Conservation (phyloP, 1,139 yeast genomes). For the Kodamaea fungicola region DNA sequence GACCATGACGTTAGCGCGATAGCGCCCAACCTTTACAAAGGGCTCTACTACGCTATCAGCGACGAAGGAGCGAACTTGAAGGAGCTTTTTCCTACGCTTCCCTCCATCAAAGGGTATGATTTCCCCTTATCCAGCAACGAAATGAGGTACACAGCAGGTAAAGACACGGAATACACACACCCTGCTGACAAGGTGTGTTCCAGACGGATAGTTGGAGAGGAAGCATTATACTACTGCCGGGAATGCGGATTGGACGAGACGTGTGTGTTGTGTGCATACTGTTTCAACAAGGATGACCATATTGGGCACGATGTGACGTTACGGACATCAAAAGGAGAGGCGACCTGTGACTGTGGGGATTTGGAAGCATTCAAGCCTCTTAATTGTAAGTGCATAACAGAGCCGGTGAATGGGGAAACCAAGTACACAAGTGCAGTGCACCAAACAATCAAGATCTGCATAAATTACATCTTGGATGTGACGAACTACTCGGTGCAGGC, state of each 20-base stretch:
- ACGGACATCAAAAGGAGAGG: constrained; percentile 47
- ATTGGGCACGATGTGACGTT: constrained; percentile 58
- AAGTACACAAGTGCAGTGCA: constrained; percentile 16
- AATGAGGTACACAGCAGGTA: neutral
- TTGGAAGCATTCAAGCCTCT: constrained; percentile 67
- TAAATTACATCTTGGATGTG: constrained; percentile 51
- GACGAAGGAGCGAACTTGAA: constrained; percentile 27
- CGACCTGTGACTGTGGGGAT: constrained; percentile 93
- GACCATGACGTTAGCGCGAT: constrained; percentile 11
- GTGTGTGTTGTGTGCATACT: constrained; percentile 67
- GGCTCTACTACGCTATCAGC: constrained; percentile 31
- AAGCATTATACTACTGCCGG: constrained; percentile 62
- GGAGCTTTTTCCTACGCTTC: constrained; percentile 22
- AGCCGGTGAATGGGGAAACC: constrained; percentile 3
- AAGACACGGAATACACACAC: constrained; percentile 12
- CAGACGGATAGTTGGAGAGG: constrained; percentile 53
- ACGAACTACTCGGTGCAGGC: constrained; percentile 33
- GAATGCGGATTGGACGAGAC: constrained; percentile 71
- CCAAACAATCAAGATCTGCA: constrained; percentile 31
- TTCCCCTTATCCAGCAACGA: constrained; percentile 1
- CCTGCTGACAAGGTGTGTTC: constrained; percentile 63
- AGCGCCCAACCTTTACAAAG: constrained; percentile 20
- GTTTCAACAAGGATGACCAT: constrained; percentile 70
- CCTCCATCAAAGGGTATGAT: constrained; percentile 1
- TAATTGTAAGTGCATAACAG: constrained; percentile 44